Conservation (phyloP, 1,139 yeast species). For the Geotrichum klebahnii region DNA sequence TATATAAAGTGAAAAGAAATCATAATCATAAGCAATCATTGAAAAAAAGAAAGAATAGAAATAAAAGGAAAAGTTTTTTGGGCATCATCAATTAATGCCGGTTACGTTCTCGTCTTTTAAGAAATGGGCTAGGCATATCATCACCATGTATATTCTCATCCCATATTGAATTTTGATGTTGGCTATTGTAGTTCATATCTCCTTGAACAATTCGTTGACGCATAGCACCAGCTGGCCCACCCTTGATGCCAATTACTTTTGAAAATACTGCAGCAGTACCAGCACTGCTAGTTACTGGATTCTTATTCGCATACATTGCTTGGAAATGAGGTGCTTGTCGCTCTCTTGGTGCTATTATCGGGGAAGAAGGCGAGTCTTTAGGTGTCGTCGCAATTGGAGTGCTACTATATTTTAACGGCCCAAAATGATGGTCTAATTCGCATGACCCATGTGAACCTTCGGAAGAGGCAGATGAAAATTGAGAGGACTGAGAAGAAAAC, state of each 20-base stretch:
- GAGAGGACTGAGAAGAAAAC: slow-evolving; percentile 5
- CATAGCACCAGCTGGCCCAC: slow-evolving; percentile 15
- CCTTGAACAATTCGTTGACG: slow-evolving; percentile 29
- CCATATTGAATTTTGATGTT: slow-evolving; percentile 23
- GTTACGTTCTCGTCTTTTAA: slow-evolving; percentile 22
- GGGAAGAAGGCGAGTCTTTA: neutral
- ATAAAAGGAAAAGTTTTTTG: neutral
- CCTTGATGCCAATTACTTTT: slow-evolving; percentile 25
- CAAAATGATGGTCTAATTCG: neutral
- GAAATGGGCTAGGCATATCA: slow-evolving; percentile 34
- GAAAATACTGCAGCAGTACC: slow-evolving; percentile 32
- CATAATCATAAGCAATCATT: slow-evolving; percentile 1
- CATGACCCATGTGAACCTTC: neutral
- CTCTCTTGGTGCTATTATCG: slow-evolving; percentile 3
- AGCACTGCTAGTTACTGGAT: too few relatives aligned
- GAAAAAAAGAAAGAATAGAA: neutral
- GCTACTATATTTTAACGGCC: too few relatives aligned
- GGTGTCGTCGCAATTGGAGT: neutral
- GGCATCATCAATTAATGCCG: neutral
- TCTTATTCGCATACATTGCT: slow-evolving; percentile 8
- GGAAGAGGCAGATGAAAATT: slow-evolving; percentile 5
- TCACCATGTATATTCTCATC: slow-evolving; percentile 31
- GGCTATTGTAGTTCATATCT: neutral
- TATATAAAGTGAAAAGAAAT: neutral
- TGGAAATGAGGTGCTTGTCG: slow-evolving; percentile 15